These are phyloP conservation scores for Myrica gale DNA, from an alignment of 306 rosid genomes.

Conservation along the genomic window DNA sequence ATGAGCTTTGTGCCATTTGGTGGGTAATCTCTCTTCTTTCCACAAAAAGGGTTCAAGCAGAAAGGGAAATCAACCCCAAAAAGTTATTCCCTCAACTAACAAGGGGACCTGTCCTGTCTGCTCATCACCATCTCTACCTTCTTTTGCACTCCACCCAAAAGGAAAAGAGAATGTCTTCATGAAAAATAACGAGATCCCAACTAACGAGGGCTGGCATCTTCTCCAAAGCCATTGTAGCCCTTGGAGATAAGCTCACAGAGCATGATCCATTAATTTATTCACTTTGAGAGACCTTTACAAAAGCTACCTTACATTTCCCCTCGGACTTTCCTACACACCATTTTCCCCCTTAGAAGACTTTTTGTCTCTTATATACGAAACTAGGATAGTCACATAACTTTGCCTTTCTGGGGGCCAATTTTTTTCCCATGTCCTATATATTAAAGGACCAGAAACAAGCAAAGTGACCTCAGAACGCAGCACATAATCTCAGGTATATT, in stretches of 20 bases:
- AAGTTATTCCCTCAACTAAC: slow-evolving; percentile 1
- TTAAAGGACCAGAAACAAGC: neutral
- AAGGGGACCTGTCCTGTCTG: slow-evolving; percentile 1
- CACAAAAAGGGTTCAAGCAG: slow-evolving; percentile 6
- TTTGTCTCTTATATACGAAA: slow-evolving; percentile 19
- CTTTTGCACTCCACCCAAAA: neutral
- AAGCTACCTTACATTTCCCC: slow-evolving; percentile 40
- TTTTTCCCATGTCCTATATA: slow-evolving; percentile 28
- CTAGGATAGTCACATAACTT: too few species aligned
- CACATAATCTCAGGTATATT: neutral
- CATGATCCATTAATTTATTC: slow-evolving; percentile 36
- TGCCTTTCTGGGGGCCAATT: neutral
- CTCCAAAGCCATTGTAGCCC: slow-evolving; percentile 36
- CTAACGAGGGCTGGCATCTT: slow-evolving; percentile 39
- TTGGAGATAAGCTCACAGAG: slow-evolving; percentile 36
- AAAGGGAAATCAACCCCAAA: neutral
- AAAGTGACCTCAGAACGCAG: slow-evolving; percentile 20
- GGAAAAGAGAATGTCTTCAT: slow-evolving; percentile 8
- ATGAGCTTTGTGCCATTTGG: slow-evolving; percentile 20
- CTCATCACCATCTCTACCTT: neutral
- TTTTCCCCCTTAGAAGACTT: slow-evolving; percentile 26
- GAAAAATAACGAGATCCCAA: slow-evolving; percentile 27
- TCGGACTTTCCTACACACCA: slow-evolving; percentile 36
- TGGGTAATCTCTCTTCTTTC: slow-evolving; percentile 29
- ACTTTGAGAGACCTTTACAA: slow-evolving; percentile 36